Evolutionary conservation across 345 rosid genomes (phyloP), one percentile per base, ranked within the genome.

Genomic region (Aethionema arabicum): DNA sequence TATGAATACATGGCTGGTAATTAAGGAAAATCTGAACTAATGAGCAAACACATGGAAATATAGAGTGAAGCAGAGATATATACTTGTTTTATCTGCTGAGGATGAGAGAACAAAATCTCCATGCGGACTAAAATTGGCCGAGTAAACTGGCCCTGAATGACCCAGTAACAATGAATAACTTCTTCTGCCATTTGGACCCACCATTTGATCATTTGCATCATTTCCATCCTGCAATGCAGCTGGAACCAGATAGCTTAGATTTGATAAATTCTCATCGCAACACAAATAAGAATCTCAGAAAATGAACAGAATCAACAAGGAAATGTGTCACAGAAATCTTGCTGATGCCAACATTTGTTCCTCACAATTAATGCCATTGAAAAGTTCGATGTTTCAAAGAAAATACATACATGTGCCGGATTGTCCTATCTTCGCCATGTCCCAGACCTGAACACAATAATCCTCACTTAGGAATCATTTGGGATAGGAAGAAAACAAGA

Each of bases 141-240:
- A 83, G 85, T 90, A 82, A 64, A 95, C 90, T 45, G 99, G 98
- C 56, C 96, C 98, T 3, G 95, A 88, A 66, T 95, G 98, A 72
- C 93, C 99, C 63, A 74, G 91, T 53, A 82, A 79, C 67, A 95
- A 73, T 61, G 85, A 77, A 76, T 90, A 88, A 5, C 82, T 82
- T 77, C 80, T 82, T 61, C 74, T 77, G 59, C 83, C 74, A 73
- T 77, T 80, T 61, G 80, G 58, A 41, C 79, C 82, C 38, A 38
- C 43, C 6, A 27, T 52, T 69, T 71, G 82, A 63, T 86, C 98
- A 51, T 59, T 77, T 52, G 84, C 45, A 65, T 78, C 93, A 68
- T 74, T 83, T 78, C 85, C 97, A 74, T 76, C 89, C 82, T 82
- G 95, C 79, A 63, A 74, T 57, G 57, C 56, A 80, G 86, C 98